A percentile compares a stretch with the other conserved stretches of the same genome.
Evolutionary conservation across 768 basidiomycete species (phyloP).

Genomic region (Tylopilus felleus): DNA sequence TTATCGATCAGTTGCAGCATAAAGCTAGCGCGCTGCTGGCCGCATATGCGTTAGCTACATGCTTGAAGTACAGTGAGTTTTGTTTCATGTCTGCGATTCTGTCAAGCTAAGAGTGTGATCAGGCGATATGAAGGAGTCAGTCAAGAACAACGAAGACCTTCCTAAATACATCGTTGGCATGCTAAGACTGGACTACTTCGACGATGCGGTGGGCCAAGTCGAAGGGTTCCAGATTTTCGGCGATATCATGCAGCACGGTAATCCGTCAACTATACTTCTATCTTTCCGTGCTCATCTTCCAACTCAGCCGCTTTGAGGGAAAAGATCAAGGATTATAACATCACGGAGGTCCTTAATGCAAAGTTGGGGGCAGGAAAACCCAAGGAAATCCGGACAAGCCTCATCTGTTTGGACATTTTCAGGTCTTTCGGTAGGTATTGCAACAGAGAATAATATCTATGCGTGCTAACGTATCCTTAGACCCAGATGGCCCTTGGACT

Average conservation of each 20-base stretch:
- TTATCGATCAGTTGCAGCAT: constrained; percentile 10
- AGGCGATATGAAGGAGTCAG: constrained; percentile 5
- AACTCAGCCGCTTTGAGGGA: neutral
- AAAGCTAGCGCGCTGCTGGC: constrained; percentile 14
- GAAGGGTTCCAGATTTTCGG: constrained; percentile 26
- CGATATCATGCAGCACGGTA: constrained; percentile 22
- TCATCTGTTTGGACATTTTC: constrained; percentile 24
- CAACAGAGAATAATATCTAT: too few species aligned
- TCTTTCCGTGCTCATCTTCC: too few species aligned
- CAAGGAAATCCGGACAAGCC: constrained; percentile 19
- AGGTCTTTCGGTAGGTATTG: constrained; percentile 15
- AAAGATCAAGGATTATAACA: constrained; percentile 10
- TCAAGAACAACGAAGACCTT: constrained; percentile 9
- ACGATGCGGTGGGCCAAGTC: constrained; percentile 21
- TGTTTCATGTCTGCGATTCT: neutral
- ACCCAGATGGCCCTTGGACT: constrained; percentile 6
- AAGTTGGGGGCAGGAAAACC: constrained; percentile 15
- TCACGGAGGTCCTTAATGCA: constrained; percentile 14
- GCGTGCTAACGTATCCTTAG: too few species aligned
- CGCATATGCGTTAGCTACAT: constrained; percentile 15
- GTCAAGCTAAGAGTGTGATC: neutral
- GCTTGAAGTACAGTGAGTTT: neutral
- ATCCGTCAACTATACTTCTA: too few species aligned
- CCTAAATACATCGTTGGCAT: constrained; percentile 23
- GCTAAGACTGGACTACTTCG: constrained; percentile 23